Evolutionary conservation across 2,329 filamentous ascomycete genomes (phyloP).

Genomic region (Chaetomiaceae sp.): DNA sequence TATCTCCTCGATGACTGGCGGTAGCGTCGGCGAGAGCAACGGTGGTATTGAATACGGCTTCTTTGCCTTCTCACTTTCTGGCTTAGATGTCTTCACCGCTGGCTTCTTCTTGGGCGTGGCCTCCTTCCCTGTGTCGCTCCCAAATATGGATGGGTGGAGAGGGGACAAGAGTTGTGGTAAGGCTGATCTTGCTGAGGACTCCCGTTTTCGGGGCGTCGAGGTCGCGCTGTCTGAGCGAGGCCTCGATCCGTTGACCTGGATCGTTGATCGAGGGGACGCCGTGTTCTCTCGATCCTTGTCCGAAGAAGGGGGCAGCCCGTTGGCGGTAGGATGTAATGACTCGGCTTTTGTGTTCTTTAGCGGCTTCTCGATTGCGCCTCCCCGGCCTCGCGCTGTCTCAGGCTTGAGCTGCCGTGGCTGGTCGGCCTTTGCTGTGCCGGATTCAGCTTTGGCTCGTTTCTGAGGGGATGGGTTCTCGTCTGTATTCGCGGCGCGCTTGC

Average conservation of each 20-base stretch:
- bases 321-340: slow-evolving; percentile 20
- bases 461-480: slow-evolving; percentile 41
- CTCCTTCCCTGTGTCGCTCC: slow-evolving; percentile 32
- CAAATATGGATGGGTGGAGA: slow-evolving; percentile 41
- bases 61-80: slow-evolving; percentile 32
- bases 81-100: slow-evolving; percentile 24
- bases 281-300: slow-evolving; percentile 26
- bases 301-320: slow-evolving; percentile 19
- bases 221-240: slow-evolving; percentile 23
- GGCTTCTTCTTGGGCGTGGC: slow-evolving; percentile 33
- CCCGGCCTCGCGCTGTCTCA: slow-evolving; percentile 19
- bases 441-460: slow-evolving; percentile 45
- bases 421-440: slow-evolving; percentile 17
- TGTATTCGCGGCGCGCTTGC: slow-evolving; percentile 43
- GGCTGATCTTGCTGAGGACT: slow-evolving; percentile 32
- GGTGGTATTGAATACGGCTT: slow-evolving; percentile 42
- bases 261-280: slow-evolving; percentile 27
- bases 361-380: slow-evolving; percentile 14
- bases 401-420: slow-evolving; percentile 18
- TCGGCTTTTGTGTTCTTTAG: slow-evolving; percentile 18
- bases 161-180: slow-evolving; percentile 53
- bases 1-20: slow-evolving; percentile 47
- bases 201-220: slow-evolving; percentile 25
- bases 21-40: slow-evolving; percentile 54
- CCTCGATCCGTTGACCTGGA: slow-evolving; percentile 28